These are phyloP conservation scores for Andrographis paniculata DNA, from an alignment of 305 asterid genomes.

Conservation along the genomic window DNA sequence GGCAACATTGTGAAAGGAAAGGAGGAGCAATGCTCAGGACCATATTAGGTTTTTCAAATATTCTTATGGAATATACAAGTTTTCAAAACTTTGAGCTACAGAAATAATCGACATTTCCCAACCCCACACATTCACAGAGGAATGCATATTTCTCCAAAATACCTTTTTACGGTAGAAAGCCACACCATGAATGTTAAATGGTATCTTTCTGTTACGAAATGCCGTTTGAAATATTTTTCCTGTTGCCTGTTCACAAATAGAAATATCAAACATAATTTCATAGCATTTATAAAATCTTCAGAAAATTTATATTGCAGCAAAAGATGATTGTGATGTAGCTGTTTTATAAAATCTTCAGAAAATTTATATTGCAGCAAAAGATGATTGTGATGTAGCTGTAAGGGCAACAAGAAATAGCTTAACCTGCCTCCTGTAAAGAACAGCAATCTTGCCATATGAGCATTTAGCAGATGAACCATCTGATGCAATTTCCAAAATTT, in stretches of 20 bases:
- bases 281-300: neutral
- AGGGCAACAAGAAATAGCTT: constrained; percentile 24
- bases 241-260: constrained; percentile 50
- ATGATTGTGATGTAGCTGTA: constrained; percentile 16
- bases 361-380: constrained; percentile 15
- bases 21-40: too few species aligned
- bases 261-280: constrained; percentile 11
- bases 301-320: neutral
- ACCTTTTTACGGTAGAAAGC: constrained; percentile 99
- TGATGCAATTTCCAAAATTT: constrained; percentile 72
- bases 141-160: neutral
- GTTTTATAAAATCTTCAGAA: too few species aligned
- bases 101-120: too few species aligned
- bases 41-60: too few species aligned
- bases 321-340: neutral
- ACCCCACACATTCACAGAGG: neutral
- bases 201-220: constrained; percentile 82
- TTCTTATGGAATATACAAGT: neutral
- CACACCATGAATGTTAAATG: constrained; percentile 91
- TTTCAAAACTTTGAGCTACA: neutral
- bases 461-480: constrained; percentile 53
- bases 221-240: constrained; percentile 89
- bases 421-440: constrained; percentile 98
- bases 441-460: constrained; percentile 64
- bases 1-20: too few species aligned